These are phyloP conservation scores for Crucihimalaya himalaica DNA, from an alignment of 345 rosid genomes.

Conservation along the genomic window DNA sequence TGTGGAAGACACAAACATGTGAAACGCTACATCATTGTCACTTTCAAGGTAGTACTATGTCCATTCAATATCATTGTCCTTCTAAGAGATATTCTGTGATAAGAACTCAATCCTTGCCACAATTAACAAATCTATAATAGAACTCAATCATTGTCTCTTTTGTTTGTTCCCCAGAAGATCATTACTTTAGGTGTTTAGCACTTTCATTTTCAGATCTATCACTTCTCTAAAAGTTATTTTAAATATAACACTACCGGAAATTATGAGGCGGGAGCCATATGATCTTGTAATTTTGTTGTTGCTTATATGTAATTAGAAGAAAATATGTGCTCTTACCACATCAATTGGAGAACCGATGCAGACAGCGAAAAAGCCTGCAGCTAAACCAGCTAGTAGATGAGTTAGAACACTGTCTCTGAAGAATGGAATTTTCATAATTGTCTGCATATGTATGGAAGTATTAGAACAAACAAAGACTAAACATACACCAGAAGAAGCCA, in stretches of 20 bases:
- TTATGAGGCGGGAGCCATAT: slow-evolving; percentile 1
- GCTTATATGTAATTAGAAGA: slow-evolving; percentile 26
- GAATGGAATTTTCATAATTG: slow-evolving; percentile 92
- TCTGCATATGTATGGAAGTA: slow-evolving; percentile 71
- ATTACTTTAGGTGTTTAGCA: slow-evolving; percentile 13
- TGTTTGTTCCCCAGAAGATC: background rate
- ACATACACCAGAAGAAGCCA: slow-evolving; percentile 30
- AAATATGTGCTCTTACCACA: slow-evolving; percentile 59
- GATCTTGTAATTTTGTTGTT: slow-evolving; percentile 23
- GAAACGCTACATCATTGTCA: slow-evolving; percentile 31
- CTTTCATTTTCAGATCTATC: slow-evolving; percentile 20
- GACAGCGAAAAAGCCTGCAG: slow-evolving; percentile 94
- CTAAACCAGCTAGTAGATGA: slow-evolving; percentile 85
- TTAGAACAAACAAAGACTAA: slow-evolving; percentile 42
- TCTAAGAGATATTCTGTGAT: slow-evolving; percentile 11
- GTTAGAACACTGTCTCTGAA: slow-evolving; percentile 78
- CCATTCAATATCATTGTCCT: slow-evolving; percentile 26
- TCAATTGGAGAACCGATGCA: slow-evolving; percentile 96
- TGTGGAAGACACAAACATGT: slow-evolving; percentile 41
- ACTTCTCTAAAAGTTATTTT: slow-evolving; percentile 15
- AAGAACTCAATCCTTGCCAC: slow-evolving; percentile 18
- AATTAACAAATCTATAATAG: slow-evolving; percentile 1
- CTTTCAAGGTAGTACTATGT: slow-evolving; percentile 28
- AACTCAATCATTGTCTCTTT: slow-evolving; percentile 18
- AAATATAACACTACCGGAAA: slow-evolving; percentile 19